Conservation (phyloP, 371 early-diverging fungal genomes). For the Rhizomucor miehei region DNA sequence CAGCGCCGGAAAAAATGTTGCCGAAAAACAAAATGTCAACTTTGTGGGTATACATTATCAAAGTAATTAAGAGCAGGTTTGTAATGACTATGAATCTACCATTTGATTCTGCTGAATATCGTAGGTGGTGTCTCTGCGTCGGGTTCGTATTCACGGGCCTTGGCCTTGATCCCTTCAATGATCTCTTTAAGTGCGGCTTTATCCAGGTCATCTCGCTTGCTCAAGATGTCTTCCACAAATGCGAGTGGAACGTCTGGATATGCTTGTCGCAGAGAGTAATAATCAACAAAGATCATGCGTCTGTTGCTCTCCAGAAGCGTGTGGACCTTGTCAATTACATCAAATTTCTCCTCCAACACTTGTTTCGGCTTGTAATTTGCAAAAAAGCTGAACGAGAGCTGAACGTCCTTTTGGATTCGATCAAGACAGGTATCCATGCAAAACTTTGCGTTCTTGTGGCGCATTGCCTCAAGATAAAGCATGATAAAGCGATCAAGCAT, state of each 20-base stretch:
- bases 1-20: too few relatives aligned
- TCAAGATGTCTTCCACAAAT: slow-evolving; percentile 75
- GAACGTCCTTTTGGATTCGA: slow-evolving; percentile 67
- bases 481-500: slow-evolving; percentile 82
- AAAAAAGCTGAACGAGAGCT: slow-evolving; percentile 65
- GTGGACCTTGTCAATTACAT: slow-evolving; percentile 75
- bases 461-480: slow-evolving; percentile 79
- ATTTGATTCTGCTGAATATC: slow-evolving; percentile 50
- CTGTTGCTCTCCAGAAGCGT: slow-evolving; percentile 62
- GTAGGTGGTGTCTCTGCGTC: slow-evolving; percentile 47
- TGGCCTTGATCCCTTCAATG: slow-evolving; percentile 72
- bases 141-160: slow-evolving; percentile 64
- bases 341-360: slow-evolving; percentile 67
- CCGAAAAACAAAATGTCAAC: too few relatives aligned
- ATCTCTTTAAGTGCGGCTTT: slow-evolving; percentile 69
- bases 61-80: too few relatives aligned
- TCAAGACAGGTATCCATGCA: slow-evolving; percentile 57
- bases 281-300: slow-evolving; percentile 72
- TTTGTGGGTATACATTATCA: too few relatives aligned
- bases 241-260: slow-evolving; percentile 82
- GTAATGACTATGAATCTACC: slow-evolving; percentile 15
- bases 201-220: slow-evolving; percentile 78
- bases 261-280: slow-evolving; percentile 69
- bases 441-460: slow-evolving; percentile 76
- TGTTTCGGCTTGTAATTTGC: slow-evolving; percentile 56